Percentiles rank a stretch among this genome's conserved stretches.
These are phyloP conservation scores for Pseudogymnoascus sp. DNA, from an alignment of 2,329 filamentous ascomycete genomes.

Conservation along the genomic window DNA sequence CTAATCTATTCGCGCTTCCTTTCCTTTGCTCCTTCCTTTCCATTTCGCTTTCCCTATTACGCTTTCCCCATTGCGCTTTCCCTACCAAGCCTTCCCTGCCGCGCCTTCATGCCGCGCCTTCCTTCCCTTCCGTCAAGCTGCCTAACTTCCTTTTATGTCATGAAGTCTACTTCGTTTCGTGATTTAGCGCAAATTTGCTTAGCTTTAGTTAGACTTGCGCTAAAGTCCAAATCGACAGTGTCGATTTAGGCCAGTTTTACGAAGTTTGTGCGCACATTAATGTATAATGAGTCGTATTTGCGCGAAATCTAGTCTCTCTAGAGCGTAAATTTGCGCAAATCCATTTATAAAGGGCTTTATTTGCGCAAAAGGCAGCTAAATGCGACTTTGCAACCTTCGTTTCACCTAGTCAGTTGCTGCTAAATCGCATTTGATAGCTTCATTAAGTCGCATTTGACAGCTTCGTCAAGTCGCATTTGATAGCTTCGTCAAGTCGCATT, in stretches of 20 bases:
- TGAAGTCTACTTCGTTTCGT: not conserved
- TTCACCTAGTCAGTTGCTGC: too few species aligned
- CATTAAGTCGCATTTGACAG: not conserved
- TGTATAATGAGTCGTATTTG: not conserved
- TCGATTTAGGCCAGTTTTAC: not conserved
- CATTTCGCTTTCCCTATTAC: not conserved
- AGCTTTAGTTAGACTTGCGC: not conserved
- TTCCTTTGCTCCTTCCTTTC: not conserved
- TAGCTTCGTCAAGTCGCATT: too few species aligned
- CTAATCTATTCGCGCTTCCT: not conserved
- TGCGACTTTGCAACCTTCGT: too few species aligned
- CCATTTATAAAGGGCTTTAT: not conserved
- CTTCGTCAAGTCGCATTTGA: not conserved
- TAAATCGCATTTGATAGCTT: not conserved
- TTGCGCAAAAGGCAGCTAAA: not conserved
- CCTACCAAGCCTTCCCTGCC: too few species aligned
- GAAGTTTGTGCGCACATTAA: not conserved
- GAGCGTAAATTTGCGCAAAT: too few species aligned
- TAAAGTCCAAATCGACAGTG: not conserved
- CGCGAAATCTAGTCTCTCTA: too few species aligned
- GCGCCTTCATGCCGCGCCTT: too few species aligned
- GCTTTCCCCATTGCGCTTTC: too few species aligned
- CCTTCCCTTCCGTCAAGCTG: too few species aligned
- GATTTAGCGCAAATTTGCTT: not conserved
- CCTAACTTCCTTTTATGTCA: too few species aligned